These are phyloP conservation scores for Parastagonospora nodorum DNA, from an alignment of 2,329 filamentous ascomycete species.

Conservation along the genomic window DNA sequence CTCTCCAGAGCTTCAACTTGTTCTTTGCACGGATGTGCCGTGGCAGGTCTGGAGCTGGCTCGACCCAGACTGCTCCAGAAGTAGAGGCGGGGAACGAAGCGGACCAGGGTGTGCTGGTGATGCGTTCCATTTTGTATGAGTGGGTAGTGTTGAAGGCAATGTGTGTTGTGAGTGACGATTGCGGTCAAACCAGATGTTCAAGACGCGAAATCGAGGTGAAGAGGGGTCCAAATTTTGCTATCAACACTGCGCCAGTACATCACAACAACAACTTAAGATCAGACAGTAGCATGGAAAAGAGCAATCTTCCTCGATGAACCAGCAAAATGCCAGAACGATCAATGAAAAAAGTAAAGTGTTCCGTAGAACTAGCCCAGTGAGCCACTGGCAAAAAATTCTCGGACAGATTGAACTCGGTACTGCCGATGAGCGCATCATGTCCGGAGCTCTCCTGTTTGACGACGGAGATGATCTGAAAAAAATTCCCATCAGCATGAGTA, in stretches of 20 bases:
- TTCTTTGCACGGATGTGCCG: not conserved
- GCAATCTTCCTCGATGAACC: slow-evolving; percentile 5
- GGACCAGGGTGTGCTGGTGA: not conserved
- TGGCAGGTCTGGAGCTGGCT: not conserved
- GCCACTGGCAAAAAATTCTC: not conserved
- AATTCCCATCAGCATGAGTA: no score
- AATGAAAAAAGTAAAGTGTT: slow-evolving; percentile 4
- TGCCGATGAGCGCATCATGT: no score
- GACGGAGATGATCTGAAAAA: no score
- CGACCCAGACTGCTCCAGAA: not conserved
- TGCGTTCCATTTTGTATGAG: no score
- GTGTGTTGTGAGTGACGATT: no score
- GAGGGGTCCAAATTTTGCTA: not conserved
- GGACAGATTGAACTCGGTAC: not conserved
- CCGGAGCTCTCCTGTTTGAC: no score
- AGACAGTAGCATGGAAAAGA: not conserved
- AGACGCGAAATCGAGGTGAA: not conserved
- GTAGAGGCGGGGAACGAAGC: not conserved
- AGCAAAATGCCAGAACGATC: slow-evolving; percentile 2
- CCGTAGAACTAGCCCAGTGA: not conserved
- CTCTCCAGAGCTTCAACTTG: not conserved
- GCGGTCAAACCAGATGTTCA: no score
- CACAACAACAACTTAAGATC: not conserved
- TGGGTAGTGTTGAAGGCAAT: no score
- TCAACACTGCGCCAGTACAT: not conserved